Conservation (phyloP, 768 basidiomycete genomes). For the Omphalotus guepiniiformis region DNA sequence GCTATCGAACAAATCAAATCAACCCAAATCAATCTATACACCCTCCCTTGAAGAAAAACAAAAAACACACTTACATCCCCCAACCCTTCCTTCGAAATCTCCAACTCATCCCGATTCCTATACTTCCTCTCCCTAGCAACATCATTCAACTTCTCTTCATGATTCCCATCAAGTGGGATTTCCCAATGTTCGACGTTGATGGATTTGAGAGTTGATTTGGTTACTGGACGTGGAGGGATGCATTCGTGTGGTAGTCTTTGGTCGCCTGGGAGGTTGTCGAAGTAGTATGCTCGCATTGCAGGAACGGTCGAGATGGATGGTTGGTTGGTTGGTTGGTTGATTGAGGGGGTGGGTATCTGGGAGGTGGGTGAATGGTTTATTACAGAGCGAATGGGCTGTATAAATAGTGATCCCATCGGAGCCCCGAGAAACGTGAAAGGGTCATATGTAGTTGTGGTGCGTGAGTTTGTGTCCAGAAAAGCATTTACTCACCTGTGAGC, state of each 20-base stretch:
- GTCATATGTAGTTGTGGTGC: too few species aligned
- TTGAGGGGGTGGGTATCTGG: too few species aligned
- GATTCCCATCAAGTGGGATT: slow-evolving; percentile 59
- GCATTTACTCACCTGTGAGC: too few species aligned
- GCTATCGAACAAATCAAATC: slow-evolving; percentile 17
- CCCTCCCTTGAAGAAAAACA: background rate
- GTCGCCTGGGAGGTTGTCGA: slow-evolving; percentile 71
- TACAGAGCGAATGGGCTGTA: too few species aligned
- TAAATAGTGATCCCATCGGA: too few species aligned
- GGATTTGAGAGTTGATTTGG: slow-evolving; percentile 39
- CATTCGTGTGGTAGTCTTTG: slow-evolving; percentile 80
- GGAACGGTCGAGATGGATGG: too few species aligned
- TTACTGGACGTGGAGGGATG: slow-evolving; percentile 50
- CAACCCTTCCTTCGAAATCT: slow-evolving; percentile 71
- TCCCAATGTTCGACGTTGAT: slow-evolving; percentile 67
- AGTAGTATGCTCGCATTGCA: slow-evolving; percentile 76
- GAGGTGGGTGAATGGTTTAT: too few species aligned
- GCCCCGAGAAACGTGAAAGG: too few species aligned
- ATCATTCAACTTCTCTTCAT: slow-evolving; percentile 52
- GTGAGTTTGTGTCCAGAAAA: too few species aligned
- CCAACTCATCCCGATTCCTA: slow-evolving; percentile 80
- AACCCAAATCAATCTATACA: background rate
- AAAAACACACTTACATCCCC: slow-evolving; percentile 53
- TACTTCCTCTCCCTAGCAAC: slow-evolving; percentile 69
- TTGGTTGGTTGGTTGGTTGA: too few species aligned